phyloP scores from a whole-genome alignment of 1,284 basidiomycete species.

The Bondarzewia mesenterica region DNA sequence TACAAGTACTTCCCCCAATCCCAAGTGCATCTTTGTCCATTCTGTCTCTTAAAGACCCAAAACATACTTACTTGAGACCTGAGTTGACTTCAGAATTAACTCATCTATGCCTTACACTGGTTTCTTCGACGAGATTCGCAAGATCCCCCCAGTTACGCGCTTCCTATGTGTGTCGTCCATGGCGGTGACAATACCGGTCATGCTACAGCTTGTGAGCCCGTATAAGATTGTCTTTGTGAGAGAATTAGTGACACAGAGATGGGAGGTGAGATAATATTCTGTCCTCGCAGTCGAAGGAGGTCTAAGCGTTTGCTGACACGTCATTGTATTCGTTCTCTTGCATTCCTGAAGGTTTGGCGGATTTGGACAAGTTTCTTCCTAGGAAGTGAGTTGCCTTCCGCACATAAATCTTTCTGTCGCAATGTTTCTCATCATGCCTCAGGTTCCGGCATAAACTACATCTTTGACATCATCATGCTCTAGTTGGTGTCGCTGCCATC shows the following conservation, averaged over 20 bases:
- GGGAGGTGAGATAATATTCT: slow-evolving; percentile 40
- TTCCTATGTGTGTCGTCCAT: slow-evolving; percentile 58
- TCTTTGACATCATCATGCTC: slow-evolving; percentile 73
- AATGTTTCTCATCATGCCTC: not conserved
- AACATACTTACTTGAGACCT: too few relatives aligned
- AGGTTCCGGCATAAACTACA: slow-evolving; percentile 52
- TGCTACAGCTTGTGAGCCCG: slow-evolving; percentile 48
- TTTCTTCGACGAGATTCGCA: slow-evolving; percentile 50
- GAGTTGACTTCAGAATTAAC: too few relatives aligned
- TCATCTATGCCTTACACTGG: not conserved
- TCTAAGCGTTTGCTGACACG: not conserved
- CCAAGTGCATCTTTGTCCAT: too few relatives aligned
- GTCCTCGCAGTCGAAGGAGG: not conserved
- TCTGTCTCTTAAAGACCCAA: too few relatives aligned
- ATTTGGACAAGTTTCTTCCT: slow-evolving; percentile 72
- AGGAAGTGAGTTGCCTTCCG: slow-evolving; percentile 43
- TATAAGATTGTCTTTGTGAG: slow-evolving; percentile 54
- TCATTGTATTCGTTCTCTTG: not conserved
- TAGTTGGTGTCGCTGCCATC: slow-evolving; percentile 43
- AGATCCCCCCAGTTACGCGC: slow-evolving; percentile 83
- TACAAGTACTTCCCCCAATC: too few relatives aligned
- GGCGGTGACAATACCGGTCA: slow-evolving; percentile 51
- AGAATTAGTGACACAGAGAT: slow-evolving; percentile 34
- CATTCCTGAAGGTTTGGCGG: slow-evolving; percentile 58
- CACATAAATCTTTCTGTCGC: not conserved